phyloP scores from a whole-genome alignment of 257 asterid species.

The Nicotiana obtusifolia region DNA sequence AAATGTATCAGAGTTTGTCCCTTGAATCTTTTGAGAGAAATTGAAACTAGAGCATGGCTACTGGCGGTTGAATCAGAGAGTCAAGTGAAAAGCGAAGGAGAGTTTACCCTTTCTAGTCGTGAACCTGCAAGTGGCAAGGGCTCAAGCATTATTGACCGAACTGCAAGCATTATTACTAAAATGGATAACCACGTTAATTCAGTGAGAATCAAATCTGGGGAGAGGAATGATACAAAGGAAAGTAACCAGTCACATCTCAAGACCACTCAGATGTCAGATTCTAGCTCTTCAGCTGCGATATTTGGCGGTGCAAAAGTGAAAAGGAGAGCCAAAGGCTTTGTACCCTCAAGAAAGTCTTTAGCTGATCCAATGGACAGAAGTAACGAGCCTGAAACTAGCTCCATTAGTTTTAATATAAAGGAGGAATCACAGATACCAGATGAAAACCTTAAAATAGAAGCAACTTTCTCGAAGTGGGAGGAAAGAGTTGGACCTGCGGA shows the following conservation, averaged over 20 bases:
- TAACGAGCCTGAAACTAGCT: slow-evolving; percentile 46
- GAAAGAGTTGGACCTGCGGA: slow-evolving; percentile 91
- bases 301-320: slow-evolving; percentile 53
- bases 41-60: slow-evolving; percentile 98
- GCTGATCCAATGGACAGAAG: slow-evolving; percentile 51
- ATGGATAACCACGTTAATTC: slow-evolving; percentile 73
- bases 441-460: slow-evolving; percentile 59
- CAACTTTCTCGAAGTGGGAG: slow-evolving; percentile 82
- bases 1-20: slow-evolving; percentile 68
- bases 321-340: slow-evolving; percentile 77
- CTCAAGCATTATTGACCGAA: slow-evolving; percentile 68
- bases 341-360: slow-evolving; percentile 60
- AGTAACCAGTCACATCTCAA: slow-evolving; percentile 53
- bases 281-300: slow-evolving; percentile 34
- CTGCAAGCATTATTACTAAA: slow-evolving; percentile 61
- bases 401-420: slow-evolving; percentile 31
- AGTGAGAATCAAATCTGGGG: slow-evolving; percentile 40
- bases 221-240: slow-evolving; percentile 62
- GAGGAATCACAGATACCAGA: slow-evolving; percentile 56
- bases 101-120: slow-evolving; percentile 35
- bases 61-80: slow-evolving; percentile 95
- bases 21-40: slow-evolving; percentile 81
- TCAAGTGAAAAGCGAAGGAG: slow-evolving; percentile 79
- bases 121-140: slow-evolving; percentile 67
- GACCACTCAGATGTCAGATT: slow-evolving; percentile 41